Conservation (phyloP, 352 stramenopile species). For the Pythium folliculosum region DNA sequence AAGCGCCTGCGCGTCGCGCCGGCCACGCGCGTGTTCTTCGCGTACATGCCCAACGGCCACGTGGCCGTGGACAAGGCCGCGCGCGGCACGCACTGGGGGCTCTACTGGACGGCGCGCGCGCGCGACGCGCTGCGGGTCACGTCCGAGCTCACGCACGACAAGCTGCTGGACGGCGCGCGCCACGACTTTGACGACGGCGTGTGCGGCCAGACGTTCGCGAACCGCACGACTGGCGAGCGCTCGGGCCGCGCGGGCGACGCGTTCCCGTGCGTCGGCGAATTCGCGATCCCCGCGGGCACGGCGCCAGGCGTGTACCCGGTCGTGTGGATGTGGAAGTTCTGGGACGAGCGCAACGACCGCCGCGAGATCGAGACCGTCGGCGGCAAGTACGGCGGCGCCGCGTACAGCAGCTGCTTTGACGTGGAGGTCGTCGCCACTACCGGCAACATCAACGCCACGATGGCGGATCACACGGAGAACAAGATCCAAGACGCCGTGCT, state of each 20-base stretch:
- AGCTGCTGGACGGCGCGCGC: constrained; percentile 47
- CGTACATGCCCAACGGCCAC: constrained; percentile 63
- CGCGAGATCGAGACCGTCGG: constrained; percentile 43
- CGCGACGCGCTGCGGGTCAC: constrained; percentile 39
- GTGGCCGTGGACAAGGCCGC: constrained; percentile 58
- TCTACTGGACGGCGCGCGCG: constrained; percentile 53
- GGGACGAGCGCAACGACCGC: constrained; percentile 43
- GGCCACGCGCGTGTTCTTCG: constrained; percentile 46
- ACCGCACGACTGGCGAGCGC: constrained; percentile 12
- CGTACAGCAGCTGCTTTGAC: constrained; percentile 64
- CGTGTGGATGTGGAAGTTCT: constrained; percentile 74
- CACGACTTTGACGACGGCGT: constrained; percentile 69
- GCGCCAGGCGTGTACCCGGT: constrained; percentile 49
- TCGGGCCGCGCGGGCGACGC: constrained; percentile 43
- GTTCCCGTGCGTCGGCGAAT: constrained; percentile 49
- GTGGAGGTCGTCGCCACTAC: constrained; percentile 36
- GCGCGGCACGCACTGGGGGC: constrained; percentile 48
- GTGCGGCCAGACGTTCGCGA: constrained; percentile 46
- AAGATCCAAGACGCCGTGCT: neutral
- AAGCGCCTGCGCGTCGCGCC: constrained; percentile 35
- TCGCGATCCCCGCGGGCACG: constrained; percentile 40
- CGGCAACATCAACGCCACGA: neutral
- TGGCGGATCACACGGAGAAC: neutral
- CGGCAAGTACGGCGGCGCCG: constrained; percentile 49
- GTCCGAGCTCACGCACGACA: constrained; percentile 44